Percentiles rank a stretch among this genome's conserved stretches.
These are phyloP conservation scores for Elasticomyces elasticus DNA, from an alignment of 495 filamentous ascomycete species.

Conservation along the genomic window DNA sequence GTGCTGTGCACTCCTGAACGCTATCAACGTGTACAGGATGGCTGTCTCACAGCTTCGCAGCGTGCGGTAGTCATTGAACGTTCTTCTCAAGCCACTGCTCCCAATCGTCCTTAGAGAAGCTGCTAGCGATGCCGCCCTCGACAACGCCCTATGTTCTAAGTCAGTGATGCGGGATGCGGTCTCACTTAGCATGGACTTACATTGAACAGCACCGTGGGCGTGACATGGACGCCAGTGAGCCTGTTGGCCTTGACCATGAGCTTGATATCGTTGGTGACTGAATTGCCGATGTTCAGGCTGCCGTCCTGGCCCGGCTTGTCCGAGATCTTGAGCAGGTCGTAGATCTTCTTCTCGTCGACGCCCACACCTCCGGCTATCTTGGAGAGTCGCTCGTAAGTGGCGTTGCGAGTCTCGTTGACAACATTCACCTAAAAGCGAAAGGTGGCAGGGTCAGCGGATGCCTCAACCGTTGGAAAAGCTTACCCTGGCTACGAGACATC, in stretches of 20 bases:
- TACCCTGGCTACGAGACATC: no score
- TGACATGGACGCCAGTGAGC: constrained; percentile 73
- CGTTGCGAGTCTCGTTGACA: constrained; percentile 70
- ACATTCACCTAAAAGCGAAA: no score
- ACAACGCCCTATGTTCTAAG: constrained; percentile 52
- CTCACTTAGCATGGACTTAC: constrained; percentile 26
- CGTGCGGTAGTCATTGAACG: constrained; percentile 41
- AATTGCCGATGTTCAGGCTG: constrained; percentile 64
- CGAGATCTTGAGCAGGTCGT: constrained; percentile 51
- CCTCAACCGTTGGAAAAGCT: no score
- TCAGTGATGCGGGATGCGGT: not conserved
- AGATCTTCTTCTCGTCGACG: constrained; percentile 54
- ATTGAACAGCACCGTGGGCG: constrained; percentile 81
- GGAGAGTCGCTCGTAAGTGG: constrained; percentile 70
- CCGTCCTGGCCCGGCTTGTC: constrained; percentile 54
- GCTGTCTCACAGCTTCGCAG: not conserved
- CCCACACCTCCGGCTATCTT: constrained; percentile 57
- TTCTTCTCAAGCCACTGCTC: constrained; percentile 74
- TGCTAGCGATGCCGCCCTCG: constrained; percentile 63
- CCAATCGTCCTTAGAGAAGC: constrained; percentile 74
- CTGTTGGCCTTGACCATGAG: constrained; percentile 66
- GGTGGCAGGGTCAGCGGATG: no score
- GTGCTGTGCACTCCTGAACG: not conserved
- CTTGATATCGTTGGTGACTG: constrained; percentile 76
- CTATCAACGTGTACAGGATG: not conserved